Base-by-base conservation (phyloP, 345 rosid species). In the Camelina laxa region DNA sequence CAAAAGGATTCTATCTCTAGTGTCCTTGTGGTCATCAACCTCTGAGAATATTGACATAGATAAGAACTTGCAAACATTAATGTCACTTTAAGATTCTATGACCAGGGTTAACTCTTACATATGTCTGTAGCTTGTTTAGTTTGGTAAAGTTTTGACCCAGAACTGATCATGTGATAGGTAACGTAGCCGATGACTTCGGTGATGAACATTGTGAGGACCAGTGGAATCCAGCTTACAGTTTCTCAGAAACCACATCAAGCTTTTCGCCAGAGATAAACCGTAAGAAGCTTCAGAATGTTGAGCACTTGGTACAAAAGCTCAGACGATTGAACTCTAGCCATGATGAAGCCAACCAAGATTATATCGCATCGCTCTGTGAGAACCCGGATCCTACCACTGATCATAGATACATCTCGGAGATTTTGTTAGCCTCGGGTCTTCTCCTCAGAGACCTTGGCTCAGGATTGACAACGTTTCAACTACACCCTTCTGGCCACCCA, bases 331-430 rank as follows among this genome's bases (percentile, higher is more conserved):
- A 90, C 87, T 90, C 97, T 22, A 85, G 81, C 72, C 93, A 94
- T 45, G 92, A 94, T 75, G 98, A 94, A 85, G 85, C 88, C 68
- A 83, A 84, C 76, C 93, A 91, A 53, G 97, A 94, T 80, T 94
- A 94, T 83, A 90, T 94, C 55, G 98, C 93, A 22, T 94, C 93
- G 5, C 93, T 94, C 54, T 91, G 98, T 27, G 93, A 90, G 83
- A 90, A 85, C 82, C 63, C 85, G 39, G 86, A 84, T 72, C 97
- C 97, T 21, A 65, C 50, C 56, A 72, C 77, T 27, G 95, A 94
- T 77, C 91, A 88, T 82, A 84, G 98, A 83, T 95, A 95, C 85
- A 83, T 95, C 70, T 91, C 97, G 0, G 97, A 95, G 87, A 92
- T 95, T 78, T 70, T 95, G 51, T 76, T 95, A 77, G 96, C 98